Evolutionary conservation across 1,284 basidiomycete genomes (phyloP).

Genomic region (Sporisorium iseilematis-ciliati): DNA sequence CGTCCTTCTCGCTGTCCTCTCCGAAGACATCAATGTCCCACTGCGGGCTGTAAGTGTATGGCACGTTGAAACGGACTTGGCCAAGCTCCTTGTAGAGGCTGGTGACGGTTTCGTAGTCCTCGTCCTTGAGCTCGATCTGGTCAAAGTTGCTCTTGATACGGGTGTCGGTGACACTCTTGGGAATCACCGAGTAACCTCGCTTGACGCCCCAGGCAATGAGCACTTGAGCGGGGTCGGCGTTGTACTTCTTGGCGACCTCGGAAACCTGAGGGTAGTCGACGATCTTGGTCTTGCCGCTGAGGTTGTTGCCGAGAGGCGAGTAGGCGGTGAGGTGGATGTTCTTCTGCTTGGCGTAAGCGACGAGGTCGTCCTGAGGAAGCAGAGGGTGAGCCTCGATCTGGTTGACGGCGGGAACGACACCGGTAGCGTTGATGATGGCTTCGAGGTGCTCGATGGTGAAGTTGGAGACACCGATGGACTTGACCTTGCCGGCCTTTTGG

Average conservation of each 20-base stretch:
- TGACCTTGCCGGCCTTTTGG: conserved; percentile 68
- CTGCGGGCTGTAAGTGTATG: conserved; percentile 46
- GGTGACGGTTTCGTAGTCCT: conserved; percentile 66
- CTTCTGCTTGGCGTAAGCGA: conserved; percentile 56
- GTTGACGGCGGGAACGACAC: conserved; percentile 82
- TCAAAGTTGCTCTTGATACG: conserved; percentile 70
- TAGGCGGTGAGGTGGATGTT: conserved; percentile 70
- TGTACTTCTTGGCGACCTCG: conserved; percentile 68
- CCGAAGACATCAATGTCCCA: conserved; percentile 66
- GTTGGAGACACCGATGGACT: conserved; percentile 78
- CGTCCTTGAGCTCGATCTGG: conserved; percentile 65
- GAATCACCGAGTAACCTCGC: conserved; percentile 70
- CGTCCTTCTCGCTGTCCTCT: conserved; percentile 57
- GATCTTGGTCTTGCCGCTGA: conserved; percentile 57
- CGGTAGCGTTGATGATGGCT: conserved; percentile 80
- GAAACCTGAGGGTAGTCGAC: conserved; percentile 66
- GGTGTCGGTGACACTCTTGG: conserved; percentile 69
- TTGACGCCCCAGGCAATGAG: conserved; percentile 71
- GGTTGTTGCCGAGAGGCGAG: conserved; percentile 71
- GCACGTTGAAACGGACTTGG: conserved; percentile 67
- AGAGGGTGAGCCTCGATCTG: conserved; percentile 86
- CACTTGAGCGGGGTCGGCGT: conserved; percentile 68
- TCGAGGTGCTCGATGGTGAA: conserved; percentile 79
- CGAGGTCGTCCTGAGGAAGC: conserved; percentile 66
- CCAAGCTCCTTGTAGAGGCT: conserved; percentile 58